Base-by-base conservation (phyloP, 1,284 basidiomycete species). In the Cutaneotrichosporon mucoides region DNA sequence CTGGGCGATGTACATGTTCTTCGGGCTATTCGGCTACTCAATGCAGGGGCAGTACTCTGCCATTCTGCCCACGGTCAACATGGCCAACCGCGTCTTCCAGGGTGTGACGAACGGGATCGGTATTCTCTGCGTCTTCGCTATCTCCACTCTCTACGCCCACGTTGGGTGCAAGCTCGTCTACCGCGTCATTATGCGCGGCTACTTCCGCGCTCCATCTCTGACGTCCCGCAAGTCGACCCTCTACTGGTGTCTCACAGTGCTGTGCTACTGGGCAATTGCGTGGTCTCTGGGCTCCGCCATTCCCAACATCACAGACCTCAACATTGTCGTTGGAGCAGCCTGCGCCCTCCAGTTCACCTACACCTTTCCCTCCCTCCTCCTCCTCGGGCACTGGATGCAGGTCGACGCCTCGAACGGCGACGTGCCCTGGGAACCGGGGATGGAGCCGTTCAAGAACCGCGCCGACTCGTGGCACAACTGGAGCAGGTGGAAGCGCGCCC, bases 111-210 rank as follows among this genome's bases (percentile, higher is more conserved):
- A 86, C 60, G 79, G 79, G 0, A 68, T 85, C 35, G 78, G 80
- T 9, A 53, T 65, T 7, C 4, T 58, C 6, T 57, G 55, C 51
- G 34, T 79, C 41, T 48, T 48, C 11, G 83, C 85, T 47, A 84
- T 84, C 1, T 84, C 82, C 24, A 83, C 85, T 12, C 68, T 87
- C 36, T 88, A 87, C 63, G 83, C 84, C 11, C 86, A 86, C 70
- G 84, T 88, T 53, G 63, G 63, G 1, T 57, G 58, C 58, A 65
- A 65, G 55, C 56, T 65, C 4, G 49, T 62, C 46, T 65, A 65
- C 52, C 59, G 57, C 33, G 40, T 53, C 53, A 45, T 65, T 6
- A 67, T 88, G 5, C 81, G 86, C 55, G 81, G 79, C 12, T 75
- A 81, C 68, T 78, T 86, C 67, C 71, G 78, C n/a, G 85, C 84